These are phyloP conservation scores for Trichoderma harzianum DNA, from an alignment of 2,329 filamentous ascomycete genomes.

Conservation along the genomic window DNA sequence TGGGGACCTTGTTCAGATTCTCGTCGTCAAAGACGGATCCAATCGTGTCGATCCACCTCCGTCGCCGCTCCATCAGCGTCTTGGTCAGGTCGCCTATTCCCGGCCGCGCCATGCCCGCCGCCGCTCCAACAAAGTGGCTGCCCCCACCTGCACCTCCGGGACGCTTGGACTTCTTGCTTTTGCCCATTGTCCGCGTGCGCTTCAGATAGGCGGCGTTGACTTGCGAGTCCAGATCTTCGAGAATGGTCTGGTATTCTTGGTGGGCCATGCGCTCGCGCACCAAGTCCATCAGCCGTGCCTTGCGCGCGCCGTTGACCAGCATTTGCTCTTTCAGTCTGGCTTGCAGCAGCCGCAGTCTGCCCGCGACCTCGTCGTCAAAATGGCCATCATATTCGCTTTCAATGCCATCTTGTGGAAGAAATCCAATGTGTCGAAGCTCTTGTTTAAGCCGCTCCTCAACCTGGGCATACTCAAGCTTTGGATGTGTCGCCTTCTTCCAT, in stretches of 20 bases:
- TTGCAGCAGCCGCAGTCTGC: slow-evolving; percentile 82
- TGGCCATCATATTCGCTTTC: slow-evolving; percentile 81
- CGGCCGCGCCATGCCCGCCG: slow-evolving; percentile 62
- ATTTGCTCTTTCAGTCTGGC: slow-evolving; percentile 76
- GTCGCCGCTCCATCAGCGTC: slow-evolving; percentile 85
- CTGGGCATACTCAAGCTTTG: slow-evolving; percentile 77
- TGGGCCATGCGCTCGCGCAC: slow-evolving; percentile 91
- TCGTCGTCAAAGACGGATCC: slow-evolving; percentile 87
- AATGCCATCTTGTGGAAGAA: slow-evolving; percentile 65
- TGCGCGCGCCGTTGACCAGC: slow-evolving; percentile 85
- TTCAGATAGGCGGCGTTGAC: slow-evolving; percentile 95
- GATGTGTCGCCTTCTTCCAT: slow-evolving; percentile 74
- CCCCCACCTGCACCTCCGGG: slow-evolving; percentile 73
- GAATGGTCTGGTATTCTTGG: slow-evolving; percentile 95
- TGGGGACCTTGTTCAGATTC: slow-evolving; percentile 68
- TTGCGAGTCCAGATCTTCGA: slow-evolving; percentile 92
- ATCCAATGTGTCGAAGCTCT: slow-evolving; percentile 86
- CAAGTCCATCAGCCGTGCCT: slow-evolving; percentile 79
- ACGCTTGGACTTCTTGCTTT: slow-evolving; percentile 86
- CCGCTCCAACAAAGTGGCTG: slow-evolving; percentile 59
- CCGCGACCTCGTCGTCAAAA: slow-evolving; percentile 91
- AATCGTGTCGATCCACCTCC: slow-evolving; percentile 87
- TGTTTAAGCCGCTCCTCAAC: slow-evolving; percentile 89
- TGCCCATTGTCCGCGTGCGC: slow-evolving; percentile 88
- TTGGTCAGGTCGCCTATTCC: slow-evolving; percentile 89